phyloP scores from a whole-genome alignment of 2,329 filamentous ascomycete genomes.

The Talaromyces funiculosus region DNA sequence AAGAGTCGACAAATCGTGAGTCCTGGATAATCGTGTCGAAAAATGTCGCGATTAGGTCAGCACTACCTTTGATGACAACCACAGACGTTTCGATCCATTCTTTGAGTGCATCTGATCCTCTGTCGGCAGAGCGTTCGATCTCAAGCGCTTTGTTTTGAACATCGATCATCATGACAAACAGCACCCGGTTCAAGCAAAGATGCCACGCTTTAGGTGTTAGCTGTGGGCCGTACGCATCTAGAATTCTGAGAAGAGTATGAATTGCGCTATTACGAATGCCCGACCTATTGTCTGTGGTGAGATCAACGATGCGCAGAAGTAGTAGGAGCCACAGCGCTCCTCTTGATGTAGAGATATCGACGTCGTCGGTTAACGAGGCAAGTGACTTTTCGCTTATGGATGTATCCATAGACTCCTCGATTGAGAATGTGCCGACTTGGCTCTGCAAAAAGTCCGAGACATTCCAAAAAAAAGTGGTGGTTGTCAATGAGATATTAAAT shows the following conservation, averaged over 20 bases:
- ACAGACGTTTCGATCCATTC: slow-evolving; percentile 72
- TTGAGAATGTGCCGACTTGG: slow-evolving; percentile 39
- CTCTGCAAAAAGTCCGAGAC: slow-evolving; percentile 76
- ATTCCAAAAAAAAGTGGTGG: slow-evolving; percentile 93
- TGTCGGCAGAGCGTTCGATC: slow-evolving; percentile 16
- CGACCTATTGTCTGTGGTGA: slow-evolving; percentile 35
- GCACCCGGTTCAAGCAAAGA: slow-evolving; percentile 71
- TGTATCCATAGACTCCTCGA: slow-evolving; percentile 35
- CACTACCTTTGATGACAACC: slow-evolving; percentile 66
- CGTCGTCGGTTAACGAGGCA: slow-evolving; percentile 53
- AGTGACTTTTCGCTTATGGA: slow-evolving; percentile 53
- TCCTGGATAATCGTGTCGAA: slow-evolving; percentile 65
- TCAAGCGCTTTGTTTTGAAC: slow-evolving; percentile 51
- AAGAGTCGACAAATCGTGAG: slow-evolving; percentile 63
- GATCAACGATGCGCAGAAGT: slow-evolving; percentile 33
- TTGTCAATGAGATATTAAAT: slow-evolving; percentile 90
- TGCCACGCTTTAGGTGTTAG: slow-evolving; percentile 75
- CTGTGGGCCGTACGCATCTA: slow-evolving; percentile 82
- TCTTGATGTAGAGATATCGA: slow-evolving; percentile 53
- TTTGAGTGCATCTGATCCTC: slow-evolving; percentile 29
- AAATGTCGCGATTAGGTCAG: slow-evolving; percentile 68
- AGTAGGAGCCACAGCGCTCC: slow-evolving; percentile 34
- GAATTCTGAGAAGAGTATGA: slow-evolving; percentile 83
- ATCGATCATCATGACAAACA: slow-evolving; percentile 70
- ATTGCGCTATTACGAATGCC: slow-evolving; percentile 60